These are phyloP conservation scores for Nakazawaea wyomingensis DNA, from an alignment of 805 yeast species.

Conservation along the genomic window DNA sequence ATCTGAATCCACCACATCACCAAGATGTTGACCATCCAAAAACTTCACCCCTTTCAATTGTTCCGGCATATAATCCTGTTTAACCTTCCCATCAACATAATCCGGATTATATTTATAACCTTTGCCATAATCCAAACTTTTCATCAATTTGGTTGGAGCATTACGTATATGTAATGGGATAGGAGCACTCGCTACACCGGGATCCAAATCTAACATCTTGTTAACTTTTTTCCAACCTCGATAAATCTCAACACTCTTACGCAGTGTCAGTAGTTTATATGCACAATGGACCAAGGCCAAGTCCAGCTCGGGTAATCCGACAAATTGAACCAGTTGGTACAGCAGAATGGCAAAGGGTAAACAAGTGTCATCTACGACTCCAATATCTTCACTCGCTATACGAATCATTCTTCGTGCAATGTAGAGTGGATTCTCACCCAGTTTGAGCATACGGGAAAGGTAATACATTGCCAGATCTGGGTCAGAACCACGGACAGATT, in stretches of 20 bases:
- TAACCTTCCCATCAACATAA: slow-evolving; percentile 63
- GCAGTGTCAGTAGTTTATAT: slow-evolving; percentile 80
- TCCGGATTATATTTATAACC: slow-evolving; percentile 88
- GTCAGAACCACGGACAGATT: slow-evolving; percentile 83
- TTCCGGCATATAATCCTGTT: slow-evolving; percentile 73
- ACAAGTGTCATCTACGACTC: slow-evolving; percentile 75
- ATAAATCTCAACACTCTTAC: slow-evolving; percentile 82
- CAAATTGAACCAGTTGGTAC: slow-evolving; percentile 79
- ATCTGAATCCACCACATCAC: slow-evolving; percentile 40
- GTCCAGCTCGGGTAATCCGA: slow-evolving; percentile 95
- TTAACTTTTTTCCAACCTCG: slow-evolving; percentile 73
- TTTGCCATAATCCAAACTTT: slow-evolving; percentile 77
- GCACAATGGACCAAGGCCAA: slow-evolving; percentile 87
- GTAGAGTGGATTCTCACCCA: slow-evolving; percentile 92
- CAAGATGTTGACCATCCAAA: slow-evolving; percentile 41
- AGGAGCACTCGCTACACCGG: slow-evolving; percentile 54
- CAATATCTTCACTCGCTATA: slow-evolving; percentile 94
- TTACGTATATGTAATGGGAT: slow-evolving; percentile 83
- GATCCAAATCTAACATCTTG: slow-evolving; percentile 48
- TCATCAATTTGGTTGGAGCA: slow-evolving; percentile 92
- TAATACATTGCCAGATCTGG: slow-evolving; percentile 89
- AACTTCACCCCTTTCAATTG: slow-evolving; percentile 29
- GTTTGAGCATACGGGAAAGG: slow-evolving; percentile 79
- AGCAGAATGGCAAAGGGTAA: slow-evolving; percentile 84
- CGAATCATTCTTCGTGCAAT: slow-evolving; percentile 88